Evolutionary conservation across 2,329 filamentous ascomycete genomes (phyloP).

Genomic region (Stagonosporopsis chrysanthemi): DNA sequence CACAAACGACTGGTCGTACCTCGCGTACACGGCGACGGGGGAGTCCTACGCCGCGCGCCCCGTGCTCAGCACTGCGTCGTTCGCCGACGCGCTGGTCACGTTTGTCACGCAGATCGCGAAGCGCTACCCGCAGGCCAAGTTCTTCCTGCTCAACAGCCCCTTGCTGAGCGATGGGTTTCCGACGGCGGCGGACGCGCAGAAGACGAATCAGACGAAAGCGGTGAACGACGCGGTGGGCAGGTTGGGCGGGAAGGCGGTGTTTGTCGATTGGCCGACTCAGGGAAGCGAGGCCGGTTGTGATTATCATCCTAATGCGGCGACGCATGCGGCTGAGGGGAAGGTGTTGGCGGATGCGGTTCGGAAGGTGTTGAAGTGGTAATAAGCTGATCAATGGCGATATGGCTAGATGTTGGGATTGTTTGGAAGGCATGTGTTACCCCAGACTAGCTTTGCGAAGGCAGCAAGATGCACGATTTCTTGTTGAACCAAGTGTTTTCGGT

Average conservation of each 20-base stretch:
- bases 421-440: no score
- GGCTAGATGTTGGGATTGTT: no score
- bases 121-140: conserved; percentile 48
- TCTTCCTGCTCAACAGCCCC: conserved; percentile 54
- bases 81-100: conserved; percentile 28
- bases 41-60: conserved; percentile 20
- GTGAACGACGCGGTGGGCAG: conserved; percentile 29
- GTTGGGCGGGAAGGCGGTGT: conserved; percentile 45
- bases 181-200: conserved; percentile 45
- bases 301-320: conserved; percentile 54
- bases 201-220: conserved; percentile 15
- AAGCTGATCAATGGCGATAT: no score
- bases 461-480: no score
- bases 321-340: conserved; percentile 44
- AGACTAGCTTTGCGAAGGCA: no score
- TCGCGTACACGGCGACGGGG: conserved; percentile 3
- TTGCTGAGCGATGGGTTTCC: conserved; percentile 53
- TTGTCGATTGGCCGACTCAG: conserved; percentile 55
- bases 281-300: conserved; percentile 53
- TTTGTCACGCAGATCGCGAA: conserved; percentile 47
- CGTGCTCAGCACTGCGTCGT: conserved; percentile 16
- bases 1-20: conserved; percentile 55
- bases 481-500: no score
- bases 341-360: conserved; percentile 46
- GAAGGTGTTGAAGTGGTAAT: conserved; percentile 28